Evolutionary conservation across 1,139 yeast species (phyloP), one percentile per base, ranked within the genome.

Genomic region (Saccharomyces hybrid): DNA sequence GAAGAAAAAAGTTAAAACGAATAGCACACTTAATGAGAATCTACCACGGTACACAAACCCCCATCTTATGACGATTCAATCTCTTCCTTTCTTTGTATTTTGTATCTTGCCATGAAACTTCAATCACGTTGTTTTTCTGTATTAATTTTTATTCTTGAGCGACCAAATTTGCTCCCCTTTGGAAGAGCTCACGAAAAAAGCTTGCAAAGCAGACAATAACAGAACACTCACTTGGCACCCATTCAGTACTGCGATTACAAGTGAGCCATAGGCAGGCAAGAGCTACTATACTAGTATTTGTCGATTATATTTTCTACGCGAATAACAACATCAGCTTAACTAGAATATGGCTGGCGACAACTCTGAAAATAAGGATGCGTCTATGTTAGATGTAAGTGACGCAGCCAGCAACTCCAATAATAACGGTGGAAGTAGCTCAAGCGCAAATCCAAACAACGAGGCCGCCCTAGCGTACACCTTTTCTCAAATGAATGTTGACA

Each of bases 401-500:
- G 49, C 46, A 13, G 38, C 14, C 14, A 32, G 38, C 38, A 32
- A 32, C 38, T 13, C 38, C 38, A 32, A 11, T 19, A 19, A 19
- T 5, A 32, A 13, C 4, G 14, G 11, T n/a, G 14, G 14, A 32
- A 29, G 31, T 32, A 34, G 5, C 9, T n/a, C 47, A 19, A 19
- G 23, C 23, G 23, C 23, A 14, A 46, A 28, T 3, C 32, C 13
- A 27, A 25, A 29, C n/a, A 52, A 46, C 31, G 56, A 58, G 25
- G 38, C 51, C 47, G 26, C 48, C 14, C 31, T 68, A 41, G 62
- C 64, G 25, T 67, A 68, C 46, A 62, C 66, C n/a, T 58, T 69
- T 49, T 69, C 72, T 11, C 64, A 66, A 51, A 64, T 69, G 70
- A 68, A 65, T 48, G 66, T 69, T 4, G 70, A 67, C 47, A 63